Evolutionary conservation across 129 eudicot genomes (phyloP), one percentile per base, ranked within the genome.

Genomic region (Tagetes patula): DNA sequence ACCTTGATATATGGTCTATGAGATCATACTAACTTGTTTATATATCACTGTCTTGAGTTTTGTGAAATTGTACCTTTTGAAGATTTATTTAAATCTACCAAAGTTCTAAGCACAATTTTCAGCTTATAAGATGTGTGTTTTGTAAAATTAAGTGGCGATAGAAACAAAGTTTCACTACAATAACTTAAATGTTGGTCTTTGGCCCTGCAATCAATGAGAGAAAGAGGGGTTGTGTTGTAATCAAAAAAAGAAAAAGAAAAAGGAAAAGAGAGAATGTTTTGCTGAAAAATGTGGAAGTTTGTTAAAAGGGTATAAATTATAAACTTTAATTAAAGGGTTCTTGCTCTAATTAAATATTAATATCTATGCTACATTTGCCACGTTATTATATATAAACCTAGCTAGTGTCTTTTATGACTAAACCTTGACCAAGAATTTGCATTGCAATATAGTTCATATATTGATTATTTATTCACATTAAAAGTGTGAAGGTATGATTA

Each of bases 191-290:
- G 77, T 63, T 71, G 67, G 73, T 78, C 82, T 78, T 78, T 78
- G 77, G 64, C 77, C 73, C 77, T 71, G 77, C 82, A 78, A 71
- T 71, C 71, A 78, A 54, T 41, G 77, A 78, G 77, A 63, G 68
- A 71, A 78, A 78, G 70, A 77, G 76, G 72, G 77, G 47, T 70
- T 65, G 46, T 77, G 81, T 77, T 76, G 76, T 70, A 77, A 65
- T 41, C 47, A 70, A 78, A 65, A 61, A 78, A 70, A 53, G 72
- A 78, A 70, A 78, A 78, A 71, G 73, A 53, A 65, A 77, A 77
- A 77, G 81, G 52, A 11, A 77, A 78, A 78, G 82, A 78, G 41
- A 64, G 77, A 78, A 71, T 78, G 82, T 64, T 36, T 61, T 78
- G 77, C 77, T 78, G 67, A 78, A 53, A 53, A 41, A 1, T 78